Base-by-base conservation (phyloP, 805 yeast species). In the Metschnikowia baotianmanensis region DNA sequence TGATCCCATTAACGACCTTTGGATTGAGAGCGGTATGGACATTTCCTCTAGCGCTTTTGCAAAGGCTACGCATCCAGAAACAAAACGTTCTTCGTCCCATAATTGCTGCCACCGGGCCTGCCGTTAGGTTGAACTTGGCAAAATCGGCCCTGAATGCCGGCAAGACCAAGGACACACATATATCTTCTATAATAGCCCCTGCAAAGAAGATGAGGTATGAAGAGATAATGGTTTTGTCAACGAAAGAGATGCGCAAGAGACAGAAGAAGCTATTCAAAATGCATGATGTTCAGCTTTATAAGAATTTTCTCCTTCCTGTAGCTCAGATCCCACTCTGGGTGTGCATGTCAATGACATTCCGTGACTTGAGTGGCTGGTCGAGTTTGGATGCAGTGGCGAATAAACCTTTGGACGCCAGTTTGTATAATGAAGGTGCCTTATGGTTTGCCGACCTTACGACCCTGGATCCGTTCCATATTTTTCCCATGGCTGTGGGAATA, bases 271-370 rank as follows among this genome's bases (percentile, higher is more conserved):
- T 90, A n/a, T 90, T 84, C 63, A 76, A 74, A 47, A 72, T 76
- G 39, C 71, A 83, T 53, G 67, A 72, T 8, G 86, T 89, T 38
- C 91, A 87, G 55, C 60, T 82, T 43, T 90, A 95, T 88, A 90
- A 89, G 59, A 81, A 85, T 53, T 65, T 80, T 41, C 52, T 85
- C 4, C 66, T 88, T 27, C 97, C 97, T 1, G 64, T 80, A 0
- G 77, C 86, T 13, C 98, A 90, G 57, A 72, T 91, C 16, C 98
- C 98, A 0, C 59, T 90, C 5, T 90, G 96, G 95, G 72, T 89
- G 2, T 70, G 83, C 2, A 70, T 90, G 72, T 83, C 93, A 10
- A 69, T 82, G 50, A 81, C 89, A 1, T 75, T 89, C 50, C 72
- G 96, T 48, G 76, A 80, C 33, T 63, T 89, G 46, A 82, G 90